These are phyloP conservation scores for Trichoderma polysporum DNA, from an alignment of 2,329 filamentous ascomycete genomes.

Conservation along the genomic window DNA sequence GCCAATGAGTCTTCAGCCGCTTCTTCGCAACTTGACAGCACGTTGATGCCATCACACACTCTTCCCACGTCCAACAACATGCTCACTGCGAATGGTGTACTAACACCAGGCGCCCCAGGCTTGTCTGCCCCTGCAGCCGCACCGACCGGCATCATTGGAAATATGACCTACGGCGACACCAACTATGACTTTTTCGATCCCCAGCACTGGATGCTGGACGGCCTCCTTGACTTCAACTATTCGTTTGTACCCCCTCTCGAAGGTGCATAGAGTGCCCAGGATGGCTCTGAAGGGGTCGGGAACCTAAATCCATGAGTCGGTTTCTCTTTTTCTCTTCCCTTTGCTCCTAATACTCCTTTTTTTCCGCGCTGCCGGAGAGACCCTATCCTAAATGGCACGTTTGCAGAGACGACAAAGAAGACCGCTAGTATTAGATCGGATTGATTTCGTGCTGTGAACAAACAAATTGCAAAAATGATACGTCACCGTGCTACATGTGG, in stretches of 20 bases:
- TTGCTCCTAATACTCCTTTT: not conserved
- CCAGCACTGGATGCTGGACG: constrained; percentile 90
- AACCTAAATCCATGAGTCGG: constrained; percentile 11
- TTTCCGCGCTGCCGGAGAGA: constrained; percentile 1
- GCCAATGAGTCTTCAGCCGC: constrained; percentile 70
- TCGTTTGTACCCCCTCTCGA: constrained; percentile 58
- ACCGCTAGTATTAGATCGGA: constrained; percentile 1
- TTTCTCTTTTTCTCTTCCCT: constrained; percentile 14
- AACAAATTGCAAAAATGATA: not conserved
- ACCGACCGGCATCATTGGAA: constrained; percentile 48
- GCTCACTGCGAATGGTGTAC: constrained; percentile 49
- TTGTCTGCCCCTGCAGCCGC: constrained; percentile 40
- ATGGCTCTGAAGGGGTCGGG: not conserved
- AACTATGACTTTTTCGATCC: constrained; percentile 90
- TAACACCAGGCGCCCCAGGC: constrained; percentile 52
- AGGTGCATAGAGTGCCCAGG: constrained; percentile 40
- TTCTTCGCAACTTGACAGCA: constrained; percentile 63
- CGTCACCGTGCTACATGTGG: not conserved
- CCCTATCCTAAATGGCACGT: constrained; percentile 11
- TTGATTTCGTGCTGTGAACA: constrained; percentile 3
- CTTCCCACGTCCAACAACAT: constrained; percentile 46
- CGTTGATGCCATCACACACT: constrained; percentile 48
- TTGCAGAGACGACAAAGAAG: constrained; percentile 13
- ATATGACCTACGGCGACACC: constrained; percentile 61
- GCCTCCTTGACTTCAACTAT: constrained; percentile 77